These are phyloP conservation scores for Oryza australiensis DNA, from an alignment of 176 grass and related monocot species.

Conservation along the genomic window DNA sequence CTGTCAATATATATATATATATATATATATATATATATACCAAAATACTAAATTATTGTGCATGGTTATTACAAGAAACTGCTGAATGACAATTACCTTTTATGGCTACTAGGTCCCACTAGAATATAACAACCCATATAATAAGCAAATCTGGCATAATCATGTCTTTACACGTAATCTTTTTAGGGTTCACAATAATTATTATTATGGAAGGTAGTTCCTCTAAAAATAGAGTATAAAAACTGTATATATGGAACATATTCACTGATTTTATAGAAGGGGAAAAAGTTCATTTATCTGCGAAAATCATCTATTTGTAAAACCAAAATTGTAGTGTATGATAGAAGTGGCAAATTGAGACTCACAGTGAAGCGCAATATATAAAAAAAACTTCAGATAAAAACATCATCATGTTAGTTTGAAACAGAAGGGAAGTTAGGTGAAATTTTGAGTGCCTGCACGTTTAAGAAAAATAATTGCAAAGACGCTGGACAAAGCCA, in stretches of 20 bases:
- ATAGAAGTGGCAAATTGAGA: conserved; percentile 10
- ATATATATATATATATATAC: too few species aligned
- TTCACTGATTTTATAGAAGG: not conserved
- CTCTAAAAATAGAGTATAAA: not conserved
- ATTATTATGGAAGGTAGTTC: not conserved
- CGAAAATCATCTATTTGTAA: not conserved
- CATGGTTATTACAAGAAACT: conserved; percentile 12
- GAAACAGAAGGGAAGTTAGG: conserved; percentile 5
- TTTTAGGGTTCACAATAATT: not conserved
- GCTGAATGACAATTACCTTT: not conserved
- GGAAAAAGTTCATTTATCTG: not conserved
- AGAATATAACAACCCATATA: not conserved
- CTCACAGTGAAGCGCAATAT: not conserved
- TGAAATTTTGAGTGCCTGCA: not conserved
- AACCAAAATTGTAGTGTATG: conserved; percentile 1
- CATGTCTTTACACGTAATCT: not conserved
- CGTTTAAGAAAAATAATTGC: not conserved
- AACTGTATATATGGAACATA: not conserved
- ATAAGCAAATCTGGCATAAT: conserved; percentile 4
- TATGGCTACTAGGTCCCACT: not conserved
- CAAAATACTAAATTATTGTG: conserved; percentile 13
- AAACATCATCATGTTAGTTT: not conserved
- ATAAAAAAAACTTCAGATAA: not conserved
- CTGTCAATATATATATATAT: too few species aligned
- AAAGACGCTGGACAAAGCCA: not conserved